phyloP scores from a whole-genome alignment of 495 filamentous ascomycete species.

The Neurospora tetrasperma region DNA sequence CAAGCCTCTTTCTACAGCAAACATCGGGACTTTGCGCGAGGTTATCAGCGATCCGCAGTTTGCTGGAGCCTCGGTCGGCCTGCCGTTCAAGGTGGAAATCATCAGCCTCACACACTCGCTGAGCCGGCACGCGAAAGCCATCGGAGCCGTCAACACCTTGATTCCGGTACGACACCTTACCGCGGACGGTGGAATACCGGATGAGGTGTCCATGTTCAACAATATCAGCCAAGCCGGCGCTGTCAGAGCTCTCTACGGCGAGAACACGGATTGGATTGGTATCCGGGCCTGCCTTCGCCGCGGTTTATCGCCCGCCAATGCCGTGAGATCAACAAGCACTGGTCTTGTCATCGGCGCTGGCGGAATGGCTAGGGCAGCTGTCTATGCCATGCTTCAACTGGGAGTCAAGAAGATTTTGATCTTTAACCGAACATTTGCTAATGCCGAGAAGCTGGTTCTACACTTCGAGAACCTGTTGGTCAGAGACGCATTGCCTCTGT shows the following conservation, averaged over 20 bases:
- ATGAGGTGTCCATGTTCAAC: slow-evolving; percentile 45
- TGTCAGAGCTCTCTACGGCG: slow-evolving; percentile 58
- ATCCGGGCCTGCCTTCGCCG: slow-evolving; percentile 52
- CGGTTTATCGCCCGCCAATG: slow-evolving; percentile 64
- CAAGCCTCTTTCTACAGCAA: slow-evolving; percentile 47
- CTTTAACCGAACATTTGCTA: slow-evolving; percentile 51
- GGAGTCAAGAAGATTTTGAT: slow-evolving; percentile 66
- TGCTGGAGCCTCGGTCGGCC: slow-evolving; percentile 59
- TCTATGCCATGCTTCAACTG: slow-evolving; percentile 65
- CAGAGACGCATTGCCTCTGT: slow-evolving; percentile 23
- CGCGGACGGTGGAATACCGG: slow-evolving; percentile 47
- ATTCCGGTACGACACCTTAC: slow-evolving; percentile 54
- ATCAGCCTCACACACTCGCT: slow-evolving; percentile 53
- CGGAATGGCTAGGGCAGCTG: slow-evolving; percentile 64
- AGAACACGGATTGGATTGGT: slow-evolving; percentile 74
- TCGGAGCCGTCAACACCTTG: slow-evolving; percentile 67
- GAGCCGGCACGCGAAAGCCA: slow-evolving; percentile 61
- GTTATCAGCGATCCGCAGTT: slow-evolving; percentile 55
- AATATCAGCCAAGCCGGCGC: slow-evolving; percentile 51
- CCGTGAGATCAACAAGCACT: slow-evolving; percentile 51
- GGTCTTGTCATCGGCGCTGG: slow-evolving; percentile 65
- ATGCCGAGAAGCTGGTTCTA: slow-evolving; percentile 51
- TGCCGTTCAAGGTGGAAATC: slow-evolving; percentile 62
- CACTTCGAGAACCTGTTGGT: slow-evolving; percentile 46
- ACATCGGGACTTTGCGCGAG: slow-evolving; percentile 47